Percentiles rank a stretch among this genome's conserved stretches.
phyloP scores from a whole-genome alignment of 179 eudicot genomes.

The Sideroxylon spinosum region DNA sequence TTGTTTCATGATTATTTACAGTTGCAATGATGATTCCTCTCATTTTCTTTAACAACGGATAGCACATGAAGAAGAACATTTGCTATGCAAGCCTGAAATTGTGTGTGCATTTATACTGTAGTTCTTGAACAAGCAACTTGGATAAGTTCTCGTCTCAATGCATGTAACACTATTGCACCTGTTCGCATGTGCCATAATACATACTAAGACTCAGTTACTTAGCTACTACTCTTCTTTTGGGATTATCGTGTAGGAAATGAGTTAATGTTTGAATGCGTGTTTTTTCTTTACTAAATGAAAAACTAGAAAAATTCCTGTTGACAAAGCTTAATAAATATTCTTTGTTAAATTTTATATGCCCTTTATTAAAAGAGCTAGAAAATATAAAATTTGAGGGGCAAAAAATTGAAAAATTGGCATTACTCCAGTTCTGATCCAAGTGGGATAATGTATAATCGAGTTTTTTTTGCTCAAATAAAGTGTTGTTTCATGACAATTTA shows the following conservation, averaged over 20 bases:
- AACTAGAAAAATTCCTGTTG: neutral
- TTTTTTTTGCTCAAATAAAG: too few relatives aligned
- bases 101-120: neutral
- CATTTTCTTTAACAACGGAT: neutral
- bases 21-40: neutral
- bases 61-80: neutral
- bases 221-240: neutral
- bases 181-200: neutral
- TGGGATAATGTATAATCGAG: too few relatives aligned
- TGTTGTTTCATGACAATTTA: too few relatives aligned
- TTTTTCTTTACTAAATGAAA: neutral
- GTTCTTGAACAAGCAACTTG: slow-evolving; percentile 7
- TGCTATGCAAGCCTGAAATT: neutral
- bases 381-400: too few relatives aligned
- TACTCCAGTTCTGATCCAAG: too few relatives aligned
- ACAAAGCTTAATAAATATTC: too few relatives aligned
- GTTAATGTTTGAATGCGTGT: too few relatives aligned
- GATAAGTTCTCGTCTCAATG: neutral
- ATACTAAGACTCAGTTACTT: neutral
- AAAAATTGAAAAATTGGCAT: too few relatives aligned
- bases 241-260: neutral
- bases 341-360: too few relatives aligned
- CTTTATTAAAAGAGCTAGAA: too few relatives aligned
- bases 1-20: neutral
- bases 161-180: neutral